These are phyloP conservation scores for Trifolium fragiferum DNA, from an alignment of 306 rosid species.

Conservation along the genomic window DNA sequence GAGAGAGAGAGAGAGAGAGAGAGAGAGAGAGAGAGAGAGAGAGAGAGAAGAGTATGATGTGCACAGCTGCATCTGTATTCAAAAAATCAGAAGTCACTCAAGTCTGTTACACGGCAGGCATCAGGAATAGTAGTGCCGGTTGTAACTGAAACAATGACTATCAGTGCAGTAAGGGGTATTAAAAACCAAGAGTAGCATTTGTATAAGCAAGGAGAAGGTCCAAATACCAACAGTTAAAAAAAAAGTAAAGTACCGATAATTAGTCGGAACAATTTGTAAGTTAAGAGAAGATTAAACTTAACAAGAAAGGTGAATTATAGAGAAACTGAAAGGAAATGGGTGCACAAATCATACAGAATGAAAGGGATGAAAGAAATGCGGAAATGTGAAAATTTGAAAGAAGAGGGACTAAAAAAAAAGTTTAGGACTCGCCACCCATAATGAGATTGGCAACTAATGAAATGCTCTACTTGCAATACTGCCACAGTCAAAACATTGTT, in stretches of 20 bases:
- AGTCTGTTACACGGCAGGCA: not conserved
- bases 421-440: not conserved
- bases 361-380: not conserved
- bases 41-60: no score
- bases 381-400: not conserved
- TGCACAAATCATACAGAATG: not conserved
- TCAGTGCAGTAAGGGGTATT: not conserved
- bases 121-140: not conserved
- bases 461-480: constrained; percentile 13
- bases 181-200: not conserved
- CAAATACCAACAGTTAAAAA: no score
- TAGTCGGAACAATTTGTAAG: not conserved
- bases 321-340: not conserved
- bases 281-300: not conserved
- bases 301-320: not conserved
- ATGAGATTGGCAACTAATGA: not conserved
- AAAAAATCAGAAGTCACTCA: not conserved
- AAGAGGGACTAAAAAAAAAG: not conserved
- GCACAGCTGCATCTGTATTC: not conserved
- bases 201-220: no score
- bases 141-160: not conserved
- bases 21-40: no score
- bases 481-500: not conserved
- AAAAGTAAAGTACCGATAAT: not conserved
- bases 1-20: not conserved